Base-by-base conservation (phyloP, 768 basidiomycete genomes). In the Hypholoma sublateritium region DNA sequence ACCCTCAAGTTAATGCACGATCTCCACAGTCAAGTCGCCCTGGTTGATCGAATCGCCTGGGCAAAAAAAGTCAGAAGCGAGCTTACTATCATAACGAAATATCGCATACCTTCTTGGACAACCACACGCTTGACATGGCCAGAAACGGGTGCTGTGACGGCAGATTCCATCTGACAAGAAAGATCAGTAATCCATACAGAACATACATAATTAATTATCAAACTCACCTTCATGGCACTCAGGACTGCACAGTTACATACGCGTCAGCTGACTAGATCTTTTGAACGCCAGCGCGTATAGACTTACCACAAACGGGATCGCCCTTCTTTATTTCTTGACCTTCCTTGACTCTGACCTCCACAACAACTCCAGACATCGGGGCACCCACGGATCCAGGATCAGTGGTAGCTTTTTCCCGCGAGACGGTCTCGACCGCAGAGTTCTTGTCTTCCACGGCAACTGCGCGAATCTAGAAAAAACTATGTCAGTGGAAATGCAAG, bases 331-430 rank as follows among this genome's bases (percentile, higher is more conserved):
- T 95, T 69, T 96, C 93, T 57, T 95, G 89, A 21, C 95, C 95
- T 73, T 98, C 97, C 77, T 97, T 96, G 58, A 98, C 95, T 67
- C 96, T 82, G 47, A 99, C 95, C 72, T 99, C 97, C 16, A 99
- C 91, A 53, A 98, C 95, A 49, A 98, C 96, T 72, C 95, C 97
- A 56, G 93, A 93, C 94, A 97, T 96, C 3, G 95, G 93, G 49
- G 94, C 93, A 53, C 95, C 97, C 60, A 98, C 89, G n/a, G 92
- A 95, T 62, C 97, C 96, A 58, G 96, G 95, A 70, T 95, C 95
- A 61, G 78, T 78, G 11, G 92, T 89, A 11, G 97, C 93, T 82
- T 88, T 95, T 83, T 99, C 97, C 70, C 97, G 85, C 62, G 91
- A 88, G 56, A 97, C 82, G 44, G 91, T 93, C 70, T 98, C 95